phyloP scores from a whole-genome alignment of 192 early-diverging fungal species.

The Phycomyces blakesleeanus region DNA sequence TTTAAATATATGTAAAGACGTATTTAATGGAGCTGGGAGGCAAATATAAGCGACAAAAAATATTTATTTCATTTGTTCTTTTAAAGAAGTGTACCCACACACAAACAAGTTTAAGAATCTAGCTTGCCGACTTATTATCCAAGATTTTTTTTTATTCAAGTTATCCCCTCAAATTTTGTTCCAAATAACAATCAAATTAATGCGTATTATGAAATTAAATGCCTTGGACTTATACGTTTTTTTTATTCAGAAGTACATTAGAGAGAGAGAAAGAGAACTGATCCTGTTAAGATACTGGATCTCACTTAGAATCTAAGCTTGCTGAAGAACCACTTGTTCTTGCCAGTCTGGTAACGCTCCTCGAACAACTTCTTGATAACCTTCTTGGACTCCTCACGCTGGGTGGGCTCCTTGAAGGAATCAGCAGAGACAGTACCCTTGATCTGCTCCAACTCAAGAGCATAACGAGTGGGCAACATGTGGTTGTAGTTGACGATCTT shows the following conservation, averaged over 20 bases:
- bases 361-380: constrained; percentile 94
- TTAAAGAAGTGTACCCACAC: too few species aligned
- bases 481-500: constrained; percentile 99
- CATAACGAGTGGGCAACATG: constrained; percentile 98
- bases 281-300: background rate
- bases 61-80: too few species aligned
- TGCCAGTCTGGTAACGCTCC: constrained; percentile 96
- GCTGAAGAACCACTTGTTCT: constrained; percentile 99
- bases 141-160: too few species aligned
- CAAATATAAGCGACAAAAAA: too few species aligned
- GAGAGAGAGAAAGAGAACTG: background rate
- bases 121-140: too few species aligned
- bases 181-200: too few species aligned
- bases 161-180: too few species aligned
- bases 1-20: too few species aligned
- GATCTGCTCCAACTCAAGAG: constrained; percentile 91
- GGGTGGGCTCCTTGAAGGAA: constrained; percentile 92
- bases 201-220: background rate
- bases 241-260: background rate
- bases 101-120: too few species aligned
- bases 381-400: constrained; percentile 88
- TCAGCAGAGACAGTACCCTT: constrained; percentile 85
- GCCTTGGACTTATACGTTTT: constrained; percentile 3
- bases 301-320: constrained; percentile 89
- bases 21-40: too few species aligned